Evolutionary conservation across 768 basidiomycete species (phyloP), one percentile per base, ranked within the genome.

Genomic region (Podaxis pistillaris): DNA sequence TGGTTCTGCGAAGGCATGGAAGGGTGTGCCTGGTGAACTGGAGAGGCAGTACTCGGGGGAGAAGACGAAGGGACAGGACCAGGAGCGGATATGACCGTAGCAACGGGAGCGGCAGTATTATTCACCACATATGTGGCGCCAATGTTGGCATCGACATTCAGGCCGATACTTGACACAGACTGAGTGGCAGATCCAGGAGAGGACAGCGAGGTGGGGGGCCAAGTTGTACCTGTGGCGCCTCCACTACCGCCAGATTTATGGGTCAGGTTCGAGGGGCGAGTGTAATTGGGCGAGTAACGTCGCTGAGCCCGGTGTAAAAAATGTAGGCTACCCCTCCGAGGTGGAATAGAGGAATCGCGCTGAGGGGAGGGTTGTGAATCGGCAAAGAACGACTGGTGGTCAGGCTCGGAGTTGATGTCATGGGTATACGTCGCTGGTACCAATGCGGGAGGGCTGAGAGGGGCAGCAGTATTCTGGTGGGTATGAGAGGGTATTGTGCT

Each of bases 1-100:
- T 41, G 63, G 41, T 26, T 55, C 59, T 69, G 61, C 8, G 67
- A 67, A 11, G 70, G 65, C 22, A 63, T 59, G 55, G 56, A 65
- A 56, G 69, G 68, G 66, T 41, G 28, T 58, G 44, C 47, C 62
- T 49, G 24, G 36, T 50, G 12, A 41, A 54, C 22, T 11, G 51
- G 24, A 33, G 51, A 50, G 22, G 46, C 12, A 13, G 46, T 33
- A 11, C 33, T 1, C 37, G 49, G 46, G 47, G 60, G 44, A 51
- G 58, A 44, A 53, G 59, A 52, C 28, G 50, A 51, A 56, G 63
- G 36, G 51, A 51, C 49, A 9, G 49, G 22, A 12, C 12, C 26
- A 50, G 26, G 49, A 12, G 49, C 22, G 24, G 49, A 22, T 12
- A 24, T 11, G 24, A 24, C n/a, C 15, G 56, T 57, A 28, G 41